Base-by-base conservation (phyloP, 495 filamentous ascomycete genomes). In the Aspergillus coremiiformis region DNA sequence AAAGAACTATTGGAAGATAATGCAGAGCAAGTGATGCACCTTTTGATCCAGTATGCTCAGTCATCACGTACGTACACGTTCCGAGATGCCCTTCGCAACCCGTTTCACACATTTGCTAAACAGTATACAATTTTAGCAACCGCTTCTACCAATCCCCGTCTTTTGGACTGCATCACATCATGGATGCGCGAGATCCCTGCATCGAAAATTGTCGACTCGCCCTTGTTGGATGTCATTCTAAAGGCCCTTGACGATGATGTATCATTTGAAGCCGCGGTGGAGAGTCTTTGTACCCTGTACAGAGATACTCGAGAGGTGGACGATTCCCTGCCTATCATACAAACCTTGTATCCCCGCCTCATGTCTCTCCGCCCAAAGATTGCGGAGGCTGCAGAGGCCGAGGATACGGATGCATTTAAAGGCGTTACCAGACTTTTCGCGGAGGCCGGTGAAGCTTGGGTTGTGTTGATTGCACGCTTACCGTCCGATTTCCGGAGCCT, bases 391-490 rank as follows among this genome's bases (percentile, higher is more conserved):
- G 85, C 85, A 14, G 80, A 86, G 30, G 80, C 84, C 23, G 90
- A 93, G 53, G 93, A 97, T 66, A 69, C 76, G n/a, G 94, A 97
- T 42, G 80, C 78, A 0, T 95, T 87, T 74, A 94, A 88, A 66
- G 89, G 90, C 23, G 73, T 95, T 32, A 94, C 93, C 5, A 78
- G 86, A 54, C 76, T 99, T 22, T 95, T 97, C 60, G 83, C 93
- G 1, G 92, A 96, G 62, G 90, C 94, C 21, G 93, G 93, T 54
- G 89, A 95, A 62, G 83, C 90, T 7, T 99, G 93, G 93, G 87
- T 89, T 0, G 79, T 97, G 41, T 74, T 94, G 27, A 86, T 96
- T 57, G 91, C 90, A 19, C 82, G 92, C 44, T 73, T 92, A 57
- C 90, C 93, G 2, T 66, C 67, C 19, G 78, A 90, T 35, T 96